Evolutionary conservation across 306 rosid species (phyloP).

Genomic region (Comarum palustre): DNA sequence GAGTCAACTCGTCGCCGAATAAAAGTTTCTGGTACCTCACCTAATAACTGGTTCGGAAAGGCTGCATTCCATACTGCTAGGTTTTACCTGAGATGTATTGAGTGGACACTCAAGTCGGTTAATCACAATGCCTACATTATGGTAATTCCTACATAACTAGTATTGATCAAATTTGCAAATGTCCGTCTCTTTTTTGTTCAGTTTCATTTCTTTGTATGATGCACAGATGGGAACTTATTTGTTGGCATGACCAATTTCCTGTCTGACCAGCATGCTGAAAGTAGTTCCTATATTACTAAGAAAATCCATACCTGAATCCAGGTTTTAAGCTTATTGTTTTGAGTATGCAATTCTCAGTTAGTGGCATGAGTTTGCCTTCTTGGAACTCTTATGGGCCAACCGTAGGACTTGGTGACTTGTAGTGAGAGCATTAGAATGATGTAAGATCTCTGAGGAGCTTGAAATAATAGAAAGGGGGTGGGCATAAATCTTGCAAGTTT

Average conservation of each 20-base stretch:
- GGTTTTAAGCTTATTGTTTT: neutral
- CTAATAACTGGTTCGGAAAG: constrained; percentile 62
- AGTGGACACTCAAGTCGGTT: constrained; percentile 86
- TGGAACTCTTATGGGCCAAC: neutral
- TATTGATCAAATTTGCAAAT: constrained; percentile 5
- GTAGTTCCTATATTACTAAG: neutral
- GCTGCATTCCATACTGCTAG: constrained; percentile 52
- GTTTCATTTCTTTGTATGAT: neutral
- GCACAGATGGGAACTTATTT: neutral
- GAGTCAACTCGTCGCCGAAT: constrained; percentile 84
- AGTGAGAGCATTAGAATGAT: neutral
- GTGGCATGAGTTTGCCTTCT: neutral
- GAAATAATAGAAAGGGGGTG: neutral
- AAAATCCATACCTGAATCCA: neutral
- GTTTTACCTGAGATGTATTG: constrained; percentile 64
- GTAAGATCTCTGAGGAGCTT: neutral
- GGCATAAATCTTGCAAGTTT: neutral
- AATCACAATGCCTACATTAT: constrained; percentile 95
- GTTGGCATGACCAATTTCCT: neutral
- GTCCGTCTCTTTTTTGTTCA: neutral
- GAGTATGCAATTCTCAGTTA: neutral
- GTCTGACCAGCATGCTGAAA: constrained; percentile 1
- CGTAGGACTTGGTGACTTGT: neutral
- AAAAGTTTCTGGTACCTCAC: constrained; percentile 52
- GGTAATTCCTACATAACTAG: constrained; percentile 46